Base-by-base conservation (phyloP, 352 stramenopile species). In the Globisporangium iwayamae region DNA sequence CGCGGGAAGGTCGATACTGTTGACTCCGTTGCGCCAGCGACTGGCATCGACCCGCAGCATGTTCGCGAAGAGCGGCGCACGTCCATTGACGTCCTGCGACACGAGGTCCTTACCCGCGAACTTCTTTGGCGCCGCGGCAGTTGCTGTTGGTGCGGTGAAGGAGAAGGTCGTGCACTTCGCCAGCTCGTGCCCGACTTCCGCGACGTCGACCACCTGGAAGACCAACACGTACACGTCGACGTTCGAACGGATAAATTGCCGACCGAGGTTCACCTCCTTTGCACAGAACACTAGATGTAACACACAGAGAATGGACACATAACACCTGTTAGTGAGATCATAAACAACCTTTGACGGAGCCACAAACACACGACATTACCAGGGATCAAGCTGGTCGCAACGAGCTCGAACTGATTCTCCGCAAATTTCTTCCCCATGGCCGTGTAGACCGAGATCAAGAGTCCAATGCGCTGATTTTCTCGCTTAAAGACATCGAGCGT, bases 151-250 rank as follows among this genome's bases (percentile, higher is more conserved):
- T 2, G 72, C 50, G 18, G 53, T 45, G 62, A 93, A 93, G 48
- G 54, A 62, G 56, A 81, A 86, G 20, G 67, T 47, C 3, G 67
- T 55, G 58, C 81, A 58, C 13, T 56, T 56, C 38, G 65, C 56
- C 39, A 91, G 73, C 30, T 74, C 55, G 8, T 82, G 71, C 1
- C 67, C 72, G 16, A 81, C 56, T 14, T 89, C 76, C 25, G 67
- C 78, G 57, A 89, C 81, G 52, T 86, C 77, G 39, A 91, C 75
- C 47, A 90, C 73, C 52, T 93, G 84, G 62, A 91, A 85, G 4
- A 70, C 63, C 51, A 83, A n/a, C 14, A 90, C 55, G 54, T 64
- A 76, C n/a, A 90, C 73, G 54, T 83, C 74, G 16, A 79, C 69
- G 5, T 63, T 57, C 7, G 72, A 57, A 10, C 68, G 70, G 20